Conservation (phyloP, 768 basidiomycete species). For the Boletales sp. region DNA sequence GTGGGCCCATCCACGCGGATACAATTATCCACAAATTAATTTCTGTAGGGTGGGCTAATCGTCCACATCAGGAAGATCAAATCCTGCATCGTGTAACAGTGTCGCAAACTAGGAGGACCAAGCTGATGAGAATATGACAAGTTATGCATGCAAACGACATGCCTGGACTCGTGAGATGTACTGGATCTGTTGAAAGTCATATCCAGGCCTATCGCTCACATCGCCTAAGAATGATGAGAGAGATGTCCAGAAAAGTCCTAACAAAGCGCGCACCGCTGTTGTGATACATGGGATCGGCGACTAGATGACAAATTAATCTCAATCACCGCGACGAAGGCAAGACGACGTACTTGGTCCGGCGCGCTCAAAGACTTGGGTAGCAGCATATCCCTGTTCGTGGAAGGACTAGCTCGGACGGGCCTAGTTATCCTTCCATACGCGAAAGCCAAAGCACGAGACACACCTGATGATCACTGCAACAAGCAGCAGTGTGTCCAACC, state of each 20-base stretch:
- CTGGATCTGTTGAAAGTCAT: constrained; percentile 77
- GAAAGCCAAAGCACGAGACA: constrained; percentile 2
- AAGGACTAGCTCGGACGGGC: constrained; percentile 50
- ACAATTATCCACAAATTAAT: constrained; percentile 7
- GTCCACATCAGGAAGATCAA: constrained; percentile 32
- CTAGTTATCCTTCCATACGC: no score
- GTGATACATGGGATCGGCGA: constrained; percentile 88
- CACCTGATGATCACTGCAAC: constrained; percentile 91
- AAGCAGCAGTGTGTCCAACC: constrained; percentile 70
- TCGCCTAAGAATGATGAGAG: constrained; percentile 48
- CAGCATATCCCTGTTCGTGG: constrained; percentile 77
- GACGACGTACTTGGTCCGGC: constrained; percentile 59
- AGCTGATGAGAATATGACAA: background rate
- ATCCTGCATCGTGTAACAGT: constrained; percentile 66
- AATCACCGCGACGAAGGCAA: background rate
- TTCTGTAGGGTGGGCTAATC: background rate
- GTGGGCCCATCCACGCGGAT: background rate
- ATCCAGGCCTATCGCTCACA: constrained; percentile 72
- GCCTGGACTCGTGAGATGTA: constrained; percentile 89
- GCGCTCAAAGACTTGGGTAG: constrained; percentile 86
- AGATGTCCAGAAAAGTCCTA: background rate
- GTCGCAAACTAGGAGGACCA: constrained; percentile 58
- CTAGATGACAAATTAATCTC: constrained; percentile 31
- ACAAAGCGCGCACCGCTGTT: constrained; percentile 55
- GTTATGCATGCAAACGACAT: constrained; percentile 12